Percentiles rank a stretch among this genome's conserved stretches.
Conservation (phyloP, 2,329 filamentous ascomycete species). For the Magnaporthiopsis incrustans region DNA sequence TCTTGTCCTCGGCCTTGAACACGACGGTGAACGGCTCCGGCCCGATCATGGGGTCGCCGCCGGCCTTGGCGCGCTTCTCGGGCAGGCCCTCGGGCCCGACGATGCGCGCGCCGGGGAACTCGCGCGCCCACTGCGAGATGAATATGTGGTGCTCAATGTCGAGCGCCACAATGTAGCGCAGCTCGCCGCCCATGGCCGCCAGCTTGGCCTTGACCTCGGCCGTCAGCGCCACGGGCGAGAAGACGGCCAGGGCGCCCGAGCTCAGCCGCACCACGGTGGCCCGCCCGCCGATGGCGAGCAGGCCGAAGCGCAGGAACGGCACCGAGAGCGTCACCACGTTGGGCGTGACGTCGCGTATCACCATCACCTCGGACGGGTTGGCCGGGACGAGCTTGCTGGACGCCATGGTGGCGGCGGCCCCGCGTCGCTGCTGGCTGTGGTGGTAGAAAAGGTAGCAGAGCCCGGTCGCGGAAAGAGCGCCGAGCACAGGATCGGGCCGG, state of each 20-base stretch:
- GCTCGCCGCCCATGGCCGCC: constrained; percentile 55
- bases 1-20: constrained; percentile 50
- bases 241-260: constrained; percentile 73
- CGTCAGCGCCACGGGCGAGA: constrained; percentile 80
- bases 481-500: neutral
- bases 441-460: neutral
- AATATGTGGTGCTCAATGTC: constrained; percentile 96
- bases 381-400: constrained; percentile 56
- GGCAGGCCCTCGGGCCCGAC: constrained; percentile 76
- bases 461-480: neutral
- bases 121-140: constrained; percentile 73
- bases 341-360: constrained; percentile 77
- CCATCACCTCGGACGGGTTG: constrained; percentile 77
- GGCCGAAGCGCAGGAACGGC: constrained; percentile 76
- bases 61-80: constrained; percentile 65
- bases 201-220: constrained; percentile 60
- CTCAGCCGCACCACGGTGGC: constrained; percentile 78
- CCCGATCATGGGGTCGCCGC: constrained; percentile 43
- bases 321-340: constrained; percentile 71
- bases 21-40: constrained; percentile 56
- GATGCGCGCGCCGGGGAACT: constrained; percentile 66
- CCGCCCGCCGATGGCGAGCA: constrained; percentile 75
- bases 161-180: constrained; percentile 78
- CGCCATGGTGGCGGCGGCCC: constrained; percentile 31
- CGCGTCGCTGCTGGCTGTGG: neutral